Conservation (phyloP, 2,329 filamentous ascomycete genomes). For the Aspergillus aculeatus region DNA sequence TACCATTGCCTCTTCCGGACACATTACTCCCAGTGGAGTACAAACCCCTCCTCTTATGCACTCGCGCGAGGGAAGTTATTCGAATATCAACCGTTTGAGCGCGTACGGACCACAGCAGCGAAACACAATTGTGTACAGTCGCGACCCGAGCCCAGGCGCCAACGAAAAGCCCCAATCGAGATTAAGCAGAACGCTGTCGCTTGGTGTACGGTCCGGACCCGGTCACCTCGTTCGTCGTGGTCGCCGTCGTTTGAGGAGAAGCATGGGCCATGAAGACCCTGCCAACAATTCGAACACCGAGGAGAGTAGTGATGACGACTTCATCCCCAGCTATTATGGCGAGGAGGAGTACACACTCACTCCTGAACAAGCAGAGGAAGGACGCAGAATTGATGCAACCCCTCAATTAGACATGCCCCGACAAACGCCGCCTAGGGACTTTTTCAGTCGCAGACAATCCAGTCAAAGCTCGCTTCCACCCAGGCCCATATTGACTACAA, state of each 20-base stretch:
- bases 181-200: constrained; percentile 38
- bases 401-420: constrained; percentile 18
- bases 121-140: constrained; percentile 41
- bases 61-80: constrained; percentile 31
- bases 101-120: constrained; percentile 38
- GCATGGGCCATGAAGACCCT: constrained; percentile 31
- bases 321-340: constrained; percentile 35
- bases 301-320: constrained; percentile 40
- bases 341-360: constrained; percentile 43
- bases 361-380: constrained; percentile 34
- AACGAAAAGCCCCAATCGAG: constrained; percentile 32
- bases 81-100: constrained; percentile 32
- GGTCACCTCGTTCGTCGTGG: constrained; percentile 36
- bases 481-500: constrained; percentile 24
- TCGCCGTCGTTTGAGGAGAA: constrained; percentile 28
- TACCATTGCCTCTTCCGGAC: constrained; percentile 39
- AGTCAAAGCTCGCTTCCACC: constrained; percentile 26
- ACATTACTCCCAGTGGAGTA: constrained; percentile 43
- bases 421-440: constrained; percentile 17
- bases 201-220: constrained; percentile 42
- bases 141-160: constrained; percentile 34
- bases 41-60: constrained; percentile 37
- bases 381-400: constrained; percentile 24
- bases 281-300: constrained; percentile 31
- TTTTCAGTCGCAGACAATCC: constrained; percentile 25